Base-by-base conservation (phyloP, 164 flowering plant species). In the Vitis amurensis region DNA sequence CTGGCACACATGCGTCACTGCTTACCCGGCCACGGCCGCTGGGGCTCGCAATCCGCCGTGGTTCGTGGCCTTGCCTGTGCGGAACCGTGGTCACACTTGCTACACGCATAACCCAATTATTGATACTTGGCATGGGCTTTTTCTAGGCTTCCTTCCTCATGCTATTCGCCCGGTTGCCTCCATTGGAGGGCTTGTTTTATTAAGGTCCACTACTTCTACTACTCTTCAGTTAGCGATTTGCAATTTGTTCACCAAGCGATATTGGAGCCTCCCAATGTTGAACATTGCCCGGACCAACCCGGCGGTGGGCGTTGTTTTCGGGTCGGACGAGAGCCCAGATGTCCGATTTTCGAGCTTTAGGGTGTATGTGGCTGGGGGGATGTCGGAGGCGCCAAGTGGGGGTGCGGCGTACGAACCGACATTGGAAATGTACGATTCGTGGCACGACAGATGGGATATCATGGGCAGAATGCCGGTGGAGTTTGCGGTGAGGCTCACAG, bases 301-400 rank as follows among this genome's bases (percentile, higher is more conserved):
- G 0, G 88, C 93, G 0, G 71, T 83, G 2, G 93, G 89, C 1
- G 65, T 83, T 2, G 59, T 83, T 37, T 37, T 37, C 4, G 65
- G 30, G 27, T 1, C 63, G 4, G 58, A 51, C 50, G 23, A 69
- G 3, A 55, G 37, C 59, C 77, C 2, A 14, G 15, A 47, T 3
- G 49, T 15, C n/a, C 67, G 37, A 13, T 57, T 19, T 17, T 56
- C 78, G 14, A 5, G 16, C 53, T 87, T 79, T 66, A 75, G 68
- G 48, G 64, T 89, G 27, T 84, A 83, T 70, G 88, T 86, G 16
- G 91, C 89, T 0, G 89, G 93, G 0, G 93, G 93, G 49, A 84
- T 84, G 88, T 83, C 84, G 0, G 80, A 63, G 49, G 77, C 73
- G 1, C 58, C 77, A 47, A 31, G 58, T 11, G 78, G 85, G n/a